Evolutionary conservation across 768 basidiomycete species (phyloP), one percentile per base, ranked within the genome.

Genomic region (Russula ochroleuca): DNA sequence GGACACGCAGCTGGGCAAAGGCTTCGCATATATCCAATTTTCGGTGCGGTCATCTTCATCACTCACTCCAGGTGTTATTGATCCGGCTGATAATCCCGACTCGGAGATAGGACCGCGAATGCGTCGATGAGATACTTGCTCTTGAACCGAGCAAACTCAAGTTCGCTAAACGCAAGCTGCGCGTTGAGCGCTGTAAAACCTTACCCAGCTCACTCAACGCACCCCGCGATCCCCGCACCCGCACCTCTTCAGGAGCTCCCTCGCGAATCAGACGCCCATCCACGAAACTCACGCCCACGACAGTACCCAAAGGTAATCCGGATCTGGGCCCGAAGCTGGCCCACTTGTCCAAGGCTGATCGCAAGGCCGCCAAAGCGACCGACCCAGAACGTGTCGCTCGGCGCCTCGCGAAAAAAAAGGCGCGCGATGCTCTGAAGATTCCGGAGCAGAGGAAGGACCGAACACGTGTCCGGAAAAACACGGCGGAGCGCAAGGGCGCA

Each of bases 11-110:
- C 82, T 98, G 15, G 96, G 95, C 14, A 97, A 96, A 75, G 95
- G 95, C 5, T 95, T 98, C 73, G 93, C 90, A 11, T 97, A 98
- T 70, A 86, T 98, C 21, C 87, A 93, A 69, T 92, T 98, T 66
- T 73, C 78, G 61, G 96, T 96, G 73, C 65, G 88, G 31, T 13
- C 79, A 25, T n/a, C 0, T 38, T 33, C 62, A 38, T 53, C 28
- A 15, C 41, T 10, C 62, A 17, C 47, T 19, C 25, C 37, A 23
- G 35, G 47, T 19, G 35, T 35, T 3, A 8, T 2, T 52, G 31
- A 51, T 56, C 19, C 10, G 19, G 55, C 33, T 59, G 33, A 52
- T 2, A 53, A 31, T 53, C 23, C 51, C n/a, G 11, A 13, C 13
- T 10, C 56, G 31, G 43, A 19, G 19, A 50, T 4, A 98, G 95